Evolutionary conservation across 768 basidiomycete genomes (phyloP).

Genomic region (Cystobasidium onofrii): DNA sequence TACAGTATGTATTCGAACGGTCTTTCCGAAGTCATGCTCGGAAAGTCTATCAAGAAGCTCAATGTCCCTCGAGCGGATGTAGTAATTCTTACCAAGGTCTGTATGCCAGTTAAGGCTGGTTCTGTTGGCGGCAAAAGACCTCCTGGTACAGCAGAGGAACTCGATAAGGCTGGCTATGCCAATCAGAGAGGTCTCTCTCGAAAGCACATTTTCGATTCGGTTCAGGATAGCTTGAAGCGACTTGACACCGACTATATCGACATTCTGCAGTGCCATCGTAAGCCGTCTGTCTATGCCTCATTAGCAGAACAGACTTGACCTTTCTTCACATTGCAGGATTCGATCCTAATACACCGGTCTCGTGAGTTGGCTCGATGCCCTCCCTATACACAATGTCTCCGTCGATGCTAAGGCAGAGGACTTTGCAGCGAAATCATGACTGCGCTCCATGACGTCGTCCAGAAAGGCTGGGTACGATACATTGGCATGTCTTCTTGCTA

Average conservation of each 20-base stretch:
- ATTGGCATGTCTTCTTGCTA: constrained; percentile 49
- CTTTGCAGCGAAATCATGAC: constrained; percentile 44
- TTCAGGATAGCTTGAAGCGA: constrained; percentile 54
- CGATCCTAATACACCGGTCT: constrained; percentile 56
- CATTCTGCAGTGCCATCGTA: constrained; percentile 53
- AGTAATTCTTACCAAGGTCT: constrained; percentile 68
- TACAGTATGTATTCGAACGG: constrained; percentile 57
- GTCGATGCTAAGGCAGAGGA: no score
- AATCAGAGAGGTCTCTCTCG: constrained; percentile 50
- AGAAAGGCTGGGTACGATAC: constrained; percentile 47
- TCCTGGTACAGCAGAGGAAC: constrained; percentile 7
- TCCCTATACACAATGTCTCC: neutral
- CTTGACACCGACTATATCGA: constrained; percentile 71
- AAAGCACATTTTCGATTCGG: constrained; percentile 62
- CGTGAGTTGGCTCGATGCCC: constrained; percentile 33
- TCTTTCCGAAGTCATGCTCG: constrained; percentile 59
- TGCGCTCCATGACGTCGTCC: constrained; percentile 49
- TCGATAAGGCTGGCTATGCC: constrained; percentile 49
- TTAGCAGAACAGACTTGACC: constrained; percentile 30
- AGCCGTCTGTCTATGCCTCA: constrained; percentile 36
- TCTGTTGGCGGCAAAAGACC: constrained; percentile 10
- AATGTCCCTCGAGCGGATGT: constrained; percentile 65
- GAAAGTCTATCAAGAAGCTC: constrained; percentile 62
- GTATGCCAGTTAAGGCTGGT: constrained; percentile 10
- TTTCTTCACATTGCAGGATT: constrained; percentile 52